Evolutionary conservation across 129 eudicot genomes (phyloP), one percentile per base, ranked within the genome.

Genomic region (Ambrosia trifida): DNA sequence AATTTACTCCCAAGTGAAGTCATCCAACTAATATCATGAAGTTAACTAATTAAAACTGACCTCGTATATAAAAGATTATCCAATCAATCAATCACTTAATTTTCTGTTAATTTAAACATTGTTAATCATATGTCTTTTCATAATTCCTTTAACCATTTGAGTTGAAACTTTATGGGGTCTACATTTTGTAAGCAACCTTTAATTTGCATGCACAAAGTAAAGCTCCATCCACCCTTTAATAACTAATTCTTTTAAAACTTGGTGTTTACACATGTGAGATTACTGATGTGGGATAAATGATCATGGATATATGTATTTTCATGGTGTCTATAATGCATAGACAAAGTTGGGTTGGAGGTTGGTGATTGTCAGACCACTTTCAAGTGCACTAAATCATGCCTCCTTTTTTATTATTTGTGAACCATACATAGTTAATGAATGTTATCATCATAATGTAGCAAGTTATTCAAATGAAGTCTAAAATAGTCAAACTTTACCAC

Each of bases 331-430:
- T 72, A 19, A 72, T 79, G 78, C 44, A 20, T 13, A 59, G 78
- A 79, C 57, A 79, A 66, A 32, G 70, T 60, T 77, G 58, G 66
- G 76, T 49, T 77, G 56, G 16, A 47, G 65, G 81, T 77, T 77
- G 81, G 76, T 77, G 76, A 60, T 49, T 72, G 78, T 79, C 83
- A 58, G 72, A 64, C 41, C 53, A 73, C 66, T 33, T 65, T 65
- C 75, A 46, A 20, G 8, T 56, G 74, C 78, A 66, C 62, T 66
- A 54, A 61, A 69, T 35, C 62, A 72, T 65, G 70, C 17, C 78
- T 44, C 47, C 20, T 45, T 51, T 32, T 57, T 62, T 24, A 35
- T 40, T 41, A 7, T 12, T 12, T 38, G 8, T 38, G 43, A 38
- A 38, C 43, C 43, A 46, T 46, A 46, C 11, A 46, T 46, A 9